These are phyloP conservation scores for Amyloporia xantha DNA, from an alignment of 768 basidiomycete species.

Conservation along the genomic window DNA sequence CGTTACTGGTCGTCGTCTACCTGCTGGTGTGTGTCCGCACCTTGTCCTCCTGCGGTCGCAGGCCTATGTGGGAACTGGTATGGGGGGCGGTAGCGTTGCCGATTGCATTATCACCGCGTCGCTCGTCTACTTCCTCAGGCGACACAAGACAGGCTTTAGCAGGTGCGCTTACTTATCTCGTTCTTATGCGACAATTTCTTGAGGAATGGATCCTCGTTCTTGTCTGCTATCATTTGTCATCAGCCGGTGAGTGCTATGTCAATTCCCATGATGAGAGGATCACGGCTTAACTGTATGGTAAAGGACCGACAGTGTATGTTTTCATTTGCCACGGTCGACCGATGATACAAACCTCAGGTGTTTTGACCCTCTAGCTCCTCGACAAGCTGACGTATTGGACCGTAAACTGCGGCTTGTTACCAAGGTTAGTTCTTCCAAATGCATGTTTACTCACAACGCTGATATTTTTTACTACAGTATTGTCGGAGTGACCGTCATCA, in stretches of 20 bases:
- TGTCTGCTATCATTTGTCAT: no score
- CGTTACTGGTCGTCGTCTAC: no score
- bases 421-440: constrained; percentile 4
- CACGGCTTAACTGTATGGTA: no score
- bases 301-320: constrained; percentile 7
- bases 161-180: constrained; percentile 6
- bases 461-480: no score
- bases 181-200: no score
- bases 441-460: neutral
- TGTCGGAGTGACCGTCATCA: constrained; percentile 9
- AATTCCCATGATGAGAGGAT: no score
- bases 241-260: no score
- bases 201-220: no score
- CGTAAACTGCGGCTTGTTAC: constrained; percentile 9
- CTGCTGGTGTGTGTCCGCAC: no score
- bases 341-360: no score
- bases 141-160: constrained; percentile 9
- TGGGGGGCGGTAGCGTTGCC: constrained; percentile 10
- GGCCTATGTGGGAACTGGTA: constrained; percentile 5
- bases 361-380: neutral
- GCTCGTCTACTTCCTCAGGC: constrained; percentile 6
- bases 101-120: constrained; percentile 11
- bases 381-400: constrained; percentile 13
- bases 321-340: neutral
- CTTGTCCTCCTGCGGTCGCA: no score